Conservation (phyloP, 495 filamentous ascomycete genomes). For the Friedmanniomyces endolithicus region DNA sequence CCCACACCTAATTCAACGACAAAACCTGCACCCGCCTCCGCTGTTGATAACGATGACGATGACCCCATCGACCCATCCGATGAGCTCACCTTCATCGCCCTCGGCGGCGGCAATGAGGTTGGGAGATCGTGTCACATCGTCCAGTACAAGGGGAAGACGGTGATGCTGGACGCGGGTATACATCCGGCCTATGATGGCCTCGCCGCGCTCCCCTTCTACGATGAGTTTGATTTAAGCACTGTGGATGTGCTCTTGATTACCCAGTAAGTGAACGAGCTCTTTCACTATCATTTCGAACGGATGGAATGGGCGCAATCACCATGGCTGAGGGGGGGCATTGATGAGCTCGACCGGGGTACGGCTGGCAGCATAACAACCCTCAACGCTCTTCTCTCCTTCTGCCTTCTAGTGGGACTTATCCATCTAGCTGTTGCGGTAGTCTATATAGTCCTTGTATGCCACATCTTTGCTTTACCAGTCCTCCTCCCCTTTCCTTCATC, state of each 20-base stretch:
- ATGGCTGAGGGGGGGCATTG: not conserved
- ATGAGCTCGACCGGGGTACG: too few species aligned
- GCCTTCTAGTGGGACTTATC: too few species aligned
- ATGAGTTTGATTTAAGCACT: slow-evolving; percentile 94
- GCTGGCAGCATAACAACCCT: too few species aligned
- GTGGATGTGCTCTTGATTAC: slow-evolving; percentile 94
- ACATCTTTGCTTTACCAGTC: not conserved
- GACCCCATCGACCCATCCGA: slow-evolving; percentile 48
- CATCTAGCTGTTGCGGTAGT: not conserved
- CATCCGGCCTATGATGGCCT: slow-evolving; percentile 96
- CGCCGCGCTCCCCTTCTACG: slow-evolving; percentile 87
- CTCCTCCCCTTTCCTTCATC: slow-evolving; percentile 1
- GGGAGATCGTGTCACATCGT: slow-evolving; percentile 95
- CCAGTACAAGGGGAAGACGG: slow-evolving; percentile 97
- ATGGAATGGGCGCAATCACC: not conserved
- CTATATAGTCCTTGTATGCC: slow-evolving; percentile 20
- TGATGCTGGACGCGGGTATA: slow-evolving; percentile 97
- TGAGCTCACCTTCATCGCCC: slow-evolving; percentile 81
- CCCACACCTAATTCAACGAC: too few species aligned
- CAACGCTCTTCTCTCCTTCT: too few species aligned
- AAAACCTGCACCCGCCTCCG: too few species aligned
- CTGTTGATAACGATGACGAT: slow-evolving; percentile 28
- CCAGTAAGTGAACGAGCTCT: slow-evolving; percentile 56
- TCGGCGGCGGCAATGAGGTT: slow-evolving; percentile 94
- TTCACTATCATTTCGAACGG: not conserved